Evolutionary conservation across 257 asterid species (phyloP).

Genomic region (Rehmannia glutinosa): DNA sequence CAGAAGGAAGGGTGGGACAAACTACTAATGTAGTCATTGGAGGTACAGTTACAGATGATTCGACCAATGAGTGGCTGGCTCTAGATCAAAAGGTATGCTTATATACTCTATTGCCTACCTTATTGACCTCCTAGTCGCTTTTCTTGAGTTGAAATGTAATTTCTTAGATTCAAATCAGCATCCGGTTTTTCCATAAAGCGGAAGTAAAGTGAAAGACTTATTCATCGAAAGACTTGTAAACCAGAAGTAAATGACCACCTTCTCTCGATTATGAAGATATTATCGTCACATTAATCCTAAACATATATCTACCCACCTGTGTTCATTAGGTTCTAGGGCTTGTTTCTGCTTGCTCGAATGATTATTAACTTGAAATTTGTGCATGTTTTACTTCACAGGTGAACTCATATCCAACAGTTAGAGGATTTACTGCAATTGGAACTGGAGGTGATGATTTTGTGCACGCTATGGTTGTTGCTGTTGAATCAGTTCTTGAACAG

Average conservation of each 20-base stretch:
- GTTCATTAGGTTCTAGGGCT: background rate
- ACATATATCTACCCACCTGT: background rate
- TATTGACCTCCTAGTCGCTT: background rate
- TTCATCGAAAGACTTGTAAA: background rate
- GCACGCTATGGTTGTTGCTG: conserved; percentile 93
- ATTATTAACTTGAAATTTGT: background rate
- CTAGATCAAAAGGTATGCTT: conserved; percentile 68
- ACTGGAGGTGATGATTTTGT: conserved; percentile 95
- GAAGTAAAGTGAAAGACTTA: too few relatives aligned
- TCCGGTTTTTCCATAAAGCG: background rate
- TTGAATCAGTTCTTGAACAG: conserved; percentile 61
- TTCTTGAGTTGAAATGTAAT: too few relatives aligned
- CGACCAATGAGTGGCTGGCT: conserved; percentile 76
- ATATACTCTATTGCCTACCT: background rate
- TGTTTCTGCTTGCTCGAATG: background rate
- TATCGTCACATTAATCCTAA: background rate
- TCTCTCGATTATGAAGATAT: background rate
- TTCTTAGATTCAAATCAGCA: background rate
- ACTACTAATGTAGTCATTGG: conserved; percentile 87
- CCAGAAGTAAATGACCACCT: background rate
- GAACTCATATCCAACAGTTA: conserved; percentile 82
- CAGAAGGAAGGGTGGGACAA: conserved; percentile 88
- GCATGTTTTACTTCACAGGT: conserved; percentile 36
- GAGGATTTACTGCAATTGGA: conserved; percentile 92
- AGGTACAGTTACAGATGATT: conserved; percentile 78